Base-by-base conservation (phyloP, 352 stramenopile species). In the Globisporangium cystogenes region DNA sequence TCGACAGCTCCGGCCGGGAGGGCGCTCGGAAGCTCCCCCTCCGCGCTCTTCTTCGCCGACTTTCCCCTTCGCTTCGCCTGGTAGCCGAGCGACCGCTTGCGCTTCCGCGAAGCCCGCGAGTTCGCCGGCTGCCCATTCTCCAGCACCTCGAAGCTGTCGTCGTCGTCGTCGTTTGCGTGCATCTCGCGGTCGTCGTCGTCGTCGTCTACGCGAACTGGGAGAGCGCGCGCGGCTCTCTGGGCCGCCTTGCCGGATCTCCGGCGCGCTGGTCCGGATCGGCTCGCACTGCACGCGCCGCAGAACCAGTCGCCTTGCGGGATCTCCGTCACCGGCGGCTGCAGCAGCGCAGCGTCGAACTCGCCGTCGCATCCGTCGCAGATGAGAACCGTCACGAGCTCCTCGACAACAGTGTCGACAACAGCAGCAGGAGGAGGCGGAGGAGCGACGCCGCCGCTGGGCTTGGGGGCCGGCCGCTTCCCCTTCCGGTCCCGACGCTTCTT, bases 331-430 rank as follows among this genome's bases (percentile, higher is more conserved):
- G 75, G 75, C 35, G 76, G 77, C 37, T 67, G 7, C 3, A 91
- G 37, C 23, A 47, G 55, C 10, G 68, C 58, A 60, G 83, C 68
- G 21, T 87, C 70, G 37, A 74, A 82, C 46, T 92, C 74, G 23
- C 61, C 57, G 15, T 90, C 68, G 44, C 82, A 93, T n/a, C 76
- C 76, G 48, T 86, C 78, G 42, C 82, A 93, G 12, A 86, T 70
- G 15, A 90, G 51, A 27, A 86, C 35, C 0, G 64, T 76, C 31
- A 65, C 62, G 8, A 75, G 55, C 15, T 73, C 54, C 12, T 16
- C 33, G 18, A 12, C 11, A 1, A 18, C 12, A 39, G 33, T 12
- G 3, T 53, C 50, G 7, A 39, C 23, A 0, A n/a, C 23, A 6
- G 23, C 4, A 37, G 24, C 16, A 24, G 14, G n/a, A n/a, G n/a